Base-by-base conservation (phyloP, 2,329 filamentous ascomycete genomes). In the Phyllachora maydis region DNA sequence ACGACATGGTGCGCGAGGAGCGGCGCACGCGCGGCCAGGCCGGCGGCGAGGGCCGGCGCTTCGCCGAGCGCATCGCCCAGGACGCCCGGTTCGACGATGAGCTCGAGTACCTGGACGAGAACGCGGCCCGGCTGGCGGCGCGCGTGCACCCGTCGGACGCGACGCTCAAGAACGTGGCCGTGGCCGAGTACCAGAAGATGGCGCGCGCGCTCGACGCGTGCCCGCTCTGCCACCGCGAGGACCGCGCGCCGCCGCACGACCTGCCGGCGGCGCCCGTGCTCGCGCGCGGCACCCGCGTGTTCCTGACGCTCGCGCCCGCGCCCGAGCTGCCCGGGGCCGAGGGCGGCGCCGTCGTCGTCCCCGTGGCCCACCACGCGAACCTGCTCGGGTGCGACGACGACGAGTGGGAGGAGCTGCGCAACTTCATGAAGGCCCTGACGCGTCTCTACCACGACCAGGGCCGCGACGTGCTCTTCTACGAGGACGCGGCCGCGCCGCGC, bases 311-410 rank as follows among this genome's bases (percentile, higher is more conserved):
- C 2, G 71, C 83, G 7, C 90, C 88, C 0, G 73, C 85, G 35
- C 90, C 88, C 0, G 85, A 95, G 41, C 54, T 98, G 20, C 76
- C 66, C 1, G 41, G 42, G n/a, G 34, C 40, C 34, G 62, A 77
- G 23, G 79, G 79, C 21, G 75, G 82, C 23, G 78, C 83, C 5
- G 72, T 88, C 27, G 88, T 98, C 30, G 81, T 83, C 3, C 88
- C 88, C 5, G 68, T 88, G 12, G 67, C 82, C 35, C 88, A 98
- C 43, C 72, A 73, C 24, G 69, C 60, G 13, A 98, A 95, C 43
- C 65, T 98, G 0, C 56, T 98, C n/a, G 85, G 93, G 46, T 98
- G 88, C 46, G 85, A 95, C 46, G 85, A 98, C 40, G 88, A 98
- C 41, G 88, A 98, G 45, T 98, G 90, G 90, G 88, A 98, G 42